phyloP scores from a whole-genome alignment of 495 filamentous ascomycete genomes.

The Podospora pseudocomata region DNA sequence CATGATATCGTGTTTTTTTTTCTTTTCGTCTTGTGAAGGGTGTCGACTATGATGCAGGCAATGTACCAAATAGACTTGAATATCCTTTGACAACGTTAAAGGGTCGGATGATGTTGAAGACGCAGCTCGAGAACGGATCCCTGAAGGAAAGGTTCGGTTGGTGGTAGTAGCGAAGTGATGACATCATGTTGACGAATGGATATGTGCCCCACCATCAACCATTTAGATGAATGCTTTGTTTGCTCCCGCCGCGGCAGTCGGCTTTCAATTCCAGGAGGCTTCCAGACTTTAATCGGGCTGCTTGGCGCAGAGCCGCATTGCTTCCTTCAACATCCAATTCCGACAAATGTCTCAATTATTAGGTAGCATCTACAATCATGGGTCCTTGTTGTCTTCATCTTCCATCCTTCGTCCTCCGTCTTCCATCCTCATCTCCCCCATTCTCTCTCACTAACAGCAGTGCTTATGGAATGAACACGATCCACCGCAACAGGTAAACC shows the following conservation, averaged over 20 bases:
- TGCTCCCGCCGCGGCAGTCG: too few relatives aligned
- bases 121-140: background rate
- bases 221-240: too few relatives aligned
- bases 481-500: constrained; percentile 24
- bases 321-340: too few relatives aligned
- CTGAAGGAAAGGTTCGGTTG: background rate
- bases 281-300: too few relatives aligned
- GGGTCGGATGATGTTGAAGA: background rate
- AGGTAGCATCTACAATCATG: too few relatives aligned
- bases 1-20: background rate
- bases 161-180: background rate
- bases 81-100: background rate
- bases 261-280: background rate
- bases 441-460: constrained; percentile 10
- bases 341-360: too few relatives aligned
- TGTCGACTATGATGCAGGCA: too few relatives aligned
- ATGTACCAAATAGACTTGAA: too few relatives aligned
- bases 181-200: background rate
- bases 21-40: too few relatives aligned
- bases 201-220: background rate
- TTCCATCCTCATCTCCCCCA: background rate
- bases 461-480: constrained; percentile 17
- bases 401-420: background rate
- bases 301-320: too few relatives aligned
- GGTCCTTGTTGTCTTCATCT: too few relatives aligned